phyloP scores from a whole-genome alignment of 352 stramenopile genomes.

The Globisporangium polare region DNA sequence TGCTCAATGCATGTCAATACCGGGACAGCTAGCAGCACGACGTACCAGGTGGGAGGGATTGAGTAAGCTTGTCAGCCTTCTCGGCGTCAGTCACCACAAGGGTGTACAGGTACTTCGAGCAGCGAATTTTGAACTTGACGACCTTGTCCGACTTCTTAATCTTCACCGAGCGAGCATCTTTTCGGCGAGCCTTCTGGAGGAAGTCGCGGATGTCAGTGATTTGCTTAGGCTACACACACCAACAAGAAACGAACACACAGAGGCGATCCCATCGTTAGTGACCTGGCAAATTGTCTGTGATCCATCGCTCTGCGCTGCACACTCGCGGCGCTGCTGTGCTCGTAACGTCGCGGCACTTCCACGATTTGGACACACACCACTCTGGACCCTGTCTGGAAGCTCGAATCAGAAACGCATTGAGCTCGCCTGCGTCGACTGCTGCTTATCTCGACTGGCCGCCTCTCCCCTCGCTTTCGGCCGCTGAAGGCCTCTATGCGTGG shows the following conservation, averaged over 20 bases:
- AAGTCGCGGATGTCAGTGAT: constrained; percentile 99
- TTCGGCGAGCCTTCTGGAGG: constrained; percentile 97
- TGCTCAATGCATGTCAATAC: not conserved
- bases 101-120: constrained; percentile 99
- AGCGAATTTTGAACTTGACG: constrained; percentile 99
- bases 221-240: constrained; percentile 90
- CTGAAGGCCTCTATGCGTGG: no score
- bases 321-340: not conserved
- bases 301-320: not conserved
- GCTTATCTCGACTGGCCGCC: not conserved
- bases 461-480: no score
- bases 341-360: no score
- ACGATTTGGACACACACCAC: constrained; percentile 2
- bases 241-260: constrained; percentile 8
- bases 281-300: not conserved
- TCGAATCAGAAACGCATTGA: not conserved
- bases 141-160: constrained; percentile 98
- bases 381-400: not conserved
- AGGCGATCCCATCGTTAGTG: not conserved
- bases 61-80: constrained; percentile 99
- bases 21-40: not conserved
- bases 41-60: constrained; percentile 96
- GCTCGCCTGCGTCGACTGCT: not conserved
- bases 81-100: constrained; percentile 97
- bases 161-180: constrained; percentile 98